These are phyloP conservation scores for Globisporangium lucens DNA, from an alignment of 352 stramenopile genomes.

Conservation along the genomic window DNA sequence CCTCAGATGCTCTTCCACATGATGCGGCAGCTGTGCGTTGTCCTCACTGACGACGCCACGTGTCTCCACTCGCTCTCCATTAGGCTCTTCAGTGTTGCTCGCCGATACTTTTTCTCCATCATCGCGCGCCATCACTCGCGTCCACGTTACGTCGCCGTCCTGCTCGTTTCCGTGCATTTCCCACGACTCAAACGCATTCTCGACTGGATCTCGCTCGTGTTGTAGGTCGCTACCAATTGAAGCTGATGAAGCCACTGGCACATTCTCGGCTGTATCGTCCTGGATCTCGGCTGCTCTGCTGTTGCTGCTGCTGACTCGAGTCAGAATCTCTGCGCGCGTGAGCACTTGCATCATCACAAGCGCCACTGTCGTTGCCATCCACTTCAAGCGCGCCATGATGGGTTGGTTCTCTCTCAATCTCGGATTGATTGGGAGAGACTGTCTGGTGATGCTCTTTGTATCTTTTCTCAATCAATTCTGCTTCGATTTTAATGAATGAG, in stretches of 20 bases:
- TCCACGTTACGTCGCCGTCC: not conserved
- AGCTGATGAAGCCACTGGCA: not conserved
- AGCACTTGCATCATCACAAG: not conserved
- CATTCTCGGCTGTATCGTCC: not conserved
- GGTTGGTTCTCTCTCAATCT: not conserved
- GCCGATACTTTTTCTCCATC: not conserved
- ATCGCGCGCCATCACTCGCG: not conserved
- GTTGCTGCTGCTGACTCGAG: not conserved
- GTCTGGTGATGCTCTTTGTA: not conserved
- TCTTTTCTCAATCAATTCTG: not conserved
- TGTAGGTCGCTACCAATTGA: not conserved
- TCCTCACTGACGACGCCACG: not conserved
- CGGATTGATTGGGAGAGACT: not conserved
- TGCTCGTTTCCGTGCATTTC: constrained; percentile 8
- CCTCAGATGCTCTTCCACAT: constrained; percentile 16
- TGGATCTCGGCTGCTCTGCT: not conserved
- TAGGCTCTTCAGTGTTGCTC: not conserved
- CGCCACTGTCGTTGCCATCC: not conserved
- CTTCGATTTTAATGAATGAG: not conserved
- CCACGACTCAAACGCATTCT: constrained; percentile 9
- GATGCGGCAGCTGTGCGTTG: not conserved
- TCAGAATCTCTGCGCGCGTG: not conserved
- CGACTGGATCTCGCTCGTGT: not conserved
- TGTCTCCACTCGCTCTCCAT: not conserved
- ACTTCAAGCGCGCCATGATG: constrained; percentile 3